Conservation (phyloP, 805 yeast genomes). For the Candida tammaniensis region DNA sequence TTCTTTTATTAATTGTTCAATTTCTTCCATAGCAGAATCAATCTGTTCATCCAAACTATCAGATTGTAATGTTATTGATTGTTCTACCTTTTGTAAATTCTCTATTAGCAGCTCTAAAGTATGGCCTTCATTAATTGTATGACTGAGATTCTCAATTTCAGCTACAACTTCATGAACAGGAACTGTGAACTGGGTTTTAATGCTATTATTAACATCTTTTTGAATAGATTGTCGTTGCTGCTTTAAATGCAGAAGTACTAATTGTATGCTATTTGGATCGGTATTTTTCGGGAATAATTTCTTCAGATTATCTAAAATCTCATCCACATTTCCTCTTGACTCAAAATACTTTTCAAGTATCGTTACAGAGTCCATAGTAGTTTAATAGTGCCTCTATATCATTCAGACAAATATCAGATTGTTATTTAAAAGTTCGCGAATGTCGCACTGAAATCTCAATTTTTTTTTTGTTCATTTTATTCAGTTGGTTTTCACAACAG, state of each 20-base stretch:
- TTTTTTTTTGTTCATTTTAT: too few relatives aligned
- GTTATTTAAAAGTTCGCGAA: too few relatives aligned
- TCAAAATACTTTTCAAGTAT: slow-evolving; percentile 12
- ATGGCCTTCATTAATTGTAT: slow-evolving; percentile 3
- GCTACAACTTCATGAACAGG: slow-evolving; percentile 18
- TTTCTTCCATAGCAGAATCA: slow-evolving; percentile 6
- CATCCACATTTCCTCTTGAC: slow-evolving; percentile 9
- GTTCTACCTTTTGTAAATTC: slow-evolving; percentile 5
- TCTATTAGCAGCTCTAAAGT: slow-evolving; percentile 5
- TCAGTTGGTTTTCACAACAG: too few relatives aligned
- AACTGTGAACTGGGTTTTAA: slow-evolving; percentile 19
- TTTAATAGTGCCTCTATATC: too few relatives aligned
- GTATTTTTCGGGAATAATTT: slow-evolving; percentile 12
- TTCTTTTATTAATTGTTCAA: slow-evolving; percentile 4
- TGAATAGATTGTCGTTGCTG: slow-evolving; percentile 6
- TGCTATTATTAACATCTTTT: slow-evolving; percentile 10
- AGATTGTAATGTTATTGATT: slow-evolving; percentile 1
- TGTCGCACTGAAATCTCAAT: too few relatives aligned
- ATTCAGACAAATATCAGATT: too few relatives aligned
- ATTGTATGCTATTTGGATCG: slow-evolving; percentile 8
- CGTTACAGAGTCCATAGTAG: slow-evolving; percentile 11
- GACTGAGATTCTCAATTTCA: slow-evolving; percentile 6
- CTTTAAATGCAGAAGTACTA: slow-evolving; percentile 3
- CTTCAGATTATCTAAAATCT: slow-evolving; percentile 8
- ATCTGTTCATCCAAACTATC: slow-evolving; percentile 9